A percentile compares a stretch with the other conserved stretches of the same genome.
Evolutionary conservation across 306 rosid genomes (phyloP).

Genomic region (Delonix regia): DNA sequence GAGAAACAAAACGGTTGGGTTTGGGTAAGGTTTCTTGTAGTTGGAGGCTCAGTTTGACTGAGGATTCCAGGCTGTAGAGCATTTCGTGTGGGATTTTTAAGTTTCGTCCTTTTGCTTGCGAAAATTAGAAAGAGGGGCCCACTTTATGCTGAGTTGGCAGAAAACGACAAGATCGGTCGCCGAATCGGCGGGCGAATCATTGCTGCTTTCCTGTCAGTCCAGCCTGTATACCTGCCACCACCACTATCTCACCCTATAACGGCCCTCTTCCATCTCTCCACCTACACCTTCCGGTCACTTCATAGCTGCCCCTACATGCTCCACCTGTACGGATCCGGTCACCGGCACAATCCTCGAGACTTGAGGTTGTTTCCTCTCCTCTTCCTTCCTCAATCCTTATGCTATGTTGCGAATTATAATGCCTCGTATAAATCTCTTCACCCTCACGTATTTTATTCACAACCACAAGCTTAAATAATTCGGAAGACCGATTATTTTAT

Average conservation of each 20-base stretch:
- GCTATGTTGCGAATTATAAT: too few species aligned
- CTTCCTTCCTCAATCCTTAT: conserved; percentile 39
- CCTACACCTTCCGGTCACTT: conserved; percentile 54
- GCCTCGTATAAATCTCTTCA: not conserved
- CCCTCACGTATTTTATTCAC: not conserved
- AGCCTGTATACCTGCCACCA: conserved; percentile 91
- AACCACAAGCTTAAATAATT: not conserved
- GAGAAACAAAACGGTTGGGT: conserved; percentile 45
- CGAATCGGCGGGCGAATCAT: conserved; percentile 82
- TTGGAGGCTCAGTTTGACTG: conserved; percentile 71
- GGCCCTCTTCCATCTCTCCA: conserved; percentile 40
- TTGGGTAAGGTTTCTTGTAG: conserved; percentile 46
- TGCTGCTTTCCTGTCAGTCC: conserved; percentile 70
- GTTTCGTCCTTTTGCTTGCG: conserved; percentile 38
- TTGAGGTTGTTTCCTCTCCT: conserved; percentile 38
- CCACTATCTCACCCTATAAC: conserved; percentile 63
- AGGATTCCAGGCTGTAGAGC: conserved; percentile 81
- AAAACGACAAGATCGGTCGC: conserved; percentile 84
- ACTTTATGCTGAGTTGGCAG: conserved; percentile 48
- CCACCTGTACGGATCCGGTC: conserved; percentile 57
- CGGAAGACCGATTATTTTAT: not conserved
- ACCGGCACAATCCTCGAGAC: conserved; percentile 10
- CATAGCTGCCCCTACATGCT: not conserved
- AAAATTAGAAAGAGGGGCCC: conserved; percentile 37
- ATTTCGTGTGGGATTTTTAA: conserved; percentile 63